A percentile compares a stretch with the other conserved stretches of the same genome.
Evolutionary conservation across 352 stramenopile species (phyloP).

Genomic region (Pythium grandisporangium): DNA sequence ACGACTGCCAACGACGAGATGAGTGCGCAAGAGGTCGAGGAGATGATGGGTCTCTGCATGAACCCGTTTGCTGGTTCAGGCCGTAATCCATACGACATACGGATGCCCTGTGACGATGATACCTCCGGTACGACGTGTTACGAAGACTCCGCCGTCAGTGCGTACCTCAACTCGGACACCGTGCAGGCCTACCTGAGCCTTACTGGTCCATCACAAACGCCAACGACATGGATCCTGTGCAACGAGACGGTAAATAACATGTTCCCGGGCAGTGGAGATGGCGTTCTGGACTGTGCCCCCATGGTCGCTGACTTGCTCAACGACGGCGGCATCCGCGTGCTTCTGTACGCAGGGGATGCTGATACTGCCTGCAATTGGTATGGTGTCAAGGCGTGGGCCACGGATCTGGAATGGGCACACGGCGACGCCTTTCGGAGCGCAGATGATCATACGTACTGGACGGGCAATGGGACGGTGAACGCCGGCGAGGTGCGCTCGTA

Average conservation of each 20-base stretch:
- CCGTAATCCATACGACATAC: slow-evolving; percentile 73
- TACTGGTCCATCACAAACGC: slow-evolving; percentile 32
- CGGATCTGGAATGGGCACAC: slow-evolving; percentile 88
- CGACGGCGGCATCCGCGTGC: slow-evolving; percentile 47
- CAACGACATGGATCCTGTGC: slow-evolving; percentile 83
- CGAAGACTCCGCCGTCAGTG: slow-evolving; percentile 50
- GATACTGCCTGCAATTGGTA: slow-evolving; percentile 98
- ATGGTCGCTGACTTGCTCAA: slow-evolving; percentile 86
- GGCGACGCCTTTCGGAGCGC: slow-evolving; percentile 76
- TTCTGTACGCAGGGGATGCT: slow-evolving; percentile 95
- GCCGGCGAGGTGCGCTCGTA: slow-evolving; percentile 39
- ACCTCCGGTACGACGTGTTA: slow-evolving; percentile 58
- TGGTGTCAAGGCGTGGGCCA: slow-evolving; percentile 93
- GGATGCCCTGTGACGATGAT: slow-evolving; percentile 32
- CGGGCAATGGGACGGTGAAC: slow-evolving; percentile 9
- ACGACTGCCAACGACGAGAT: too few species aligned
- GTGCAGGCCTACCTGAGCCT: slow-evolving; percentile 19
- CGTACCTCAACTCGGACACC: slow-evolving; percentile 55
- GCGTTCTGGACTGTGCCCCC: slow-evolving; percentile 78
- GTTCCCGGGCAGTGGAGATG: too few species aligned
- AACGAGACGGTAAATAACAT: slow-evolving; percentile 87
- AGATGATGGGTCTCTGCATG: slow-evolving; percentile 38
- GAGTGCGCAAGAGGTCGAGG: too few species aligned
- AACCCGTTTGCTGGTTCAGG: slow-evolving; percentile 22
- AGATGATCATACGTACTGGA: slow-evolving; percentile 18